These are phyloP conservation scores for Penicillium silybi DNA, from an alignment of 495 filamentous ascomycete species.

Conservation along the genomic window DNA sequence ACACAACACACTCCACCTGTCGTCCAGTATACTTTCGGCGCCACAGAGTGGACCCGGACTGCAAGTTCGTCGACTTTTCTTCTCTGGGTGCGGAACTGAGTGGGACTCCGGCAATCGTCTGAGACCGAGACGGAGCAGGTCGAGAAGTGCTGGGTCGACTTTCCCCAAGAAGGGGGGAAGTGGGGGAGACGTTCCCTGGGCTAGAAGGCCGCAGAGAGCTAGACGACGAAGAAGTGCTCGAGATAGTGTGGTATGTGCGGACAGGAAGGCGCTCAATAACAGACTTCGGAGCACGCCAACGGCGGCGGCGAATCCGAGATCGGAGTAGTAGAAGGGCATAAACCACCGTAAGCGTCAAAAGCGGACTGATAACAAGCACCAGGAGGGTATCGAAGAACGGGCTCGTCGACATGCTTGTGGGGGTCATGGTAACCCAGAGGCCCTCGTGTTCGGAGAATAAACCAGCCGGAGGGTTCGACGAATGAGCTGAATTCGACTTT, in stretches of 20 bases:
- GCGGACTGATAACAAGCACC: constrained; percentile 85
- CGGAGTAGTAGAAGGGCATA: constrained; percentile 86
- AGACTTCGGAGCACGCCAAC: constrained; percentile 95
- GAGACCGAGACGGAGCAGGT: constrained; percentile 56
- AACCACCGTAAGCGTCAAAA: constrained; percentile 88
- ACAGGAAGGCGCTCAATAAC: constrained; percentile 94
- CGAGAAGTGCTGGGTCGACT: constrained; percentile 27
- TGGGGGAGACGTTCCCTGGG: constrained; percentile 57
- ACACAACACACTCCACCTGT: constrained; percentile 95
- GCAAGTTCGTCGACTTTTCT: constrained; percentile 47
- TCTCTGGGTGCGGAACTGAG: constrained; percentile 34
- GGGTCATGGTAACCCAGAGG: constrained; percentile 92
- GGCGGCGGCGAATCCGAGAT: constrained; percentile 79
- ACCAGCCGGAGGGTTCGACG: constrained; percentile 9
- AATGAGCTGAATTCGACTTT: constrained; percentile 10
- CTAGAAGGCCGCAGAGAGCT: constrained; percentile 48
- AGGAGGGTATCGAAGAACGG: constrained; percentile 95
- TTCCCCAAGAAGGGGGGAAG: constrained; percentile 64
- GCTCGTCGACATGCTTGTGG: constrained; percentile 82
- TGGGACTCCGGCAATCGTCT: constrained; percentile 56
- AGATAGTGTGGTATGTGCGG: constrained; percentile 84
- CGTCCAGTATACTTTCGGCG: constrained; percentile 80
- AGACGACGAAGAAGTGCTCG: constrained; percentile 50
- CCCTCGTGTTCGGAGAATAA: constrained; percentile 62
- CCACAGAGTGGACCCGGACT: constrained; percentile 51